phyloP scores from a whole-genome alignment of 1,284 basidiomycete genomes.

The Melampsora abietis-canadensis region DNA sequence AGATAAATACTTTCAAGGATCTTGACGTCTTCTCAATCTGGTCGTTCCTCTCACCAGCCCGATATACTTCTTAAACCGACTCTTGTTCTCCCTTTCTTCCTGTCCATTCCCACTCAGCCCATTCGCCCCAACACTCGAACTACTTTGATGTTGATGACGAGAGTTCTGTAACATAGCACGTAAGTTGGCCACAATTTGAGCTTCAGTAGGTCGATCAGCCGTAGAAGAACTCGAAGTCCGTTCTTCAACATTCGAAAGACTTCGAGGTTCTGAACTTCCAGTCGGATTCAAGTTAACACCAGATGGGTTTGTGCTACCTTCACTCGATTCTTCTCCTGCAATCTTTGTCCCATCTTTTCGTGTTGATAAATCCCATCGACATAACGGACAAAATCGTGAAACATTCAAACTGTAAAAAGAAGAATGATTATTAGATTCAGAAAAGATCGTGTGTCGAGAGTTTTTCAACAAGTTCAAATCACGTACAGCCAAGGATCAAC shows the following conservation, averaged over 20 bases:
- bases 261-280: not conserved
- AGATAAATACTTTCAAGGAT: too few species aligned
- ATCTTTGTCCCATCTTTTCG: slow-evolving; percentile 42
- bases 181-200: slow-evolving; percentile 32
- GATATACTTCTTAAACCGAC: too few species aligned
- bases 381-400: slow-evolving; percentile 84
- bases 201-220: slow-evolving; percentile 4
- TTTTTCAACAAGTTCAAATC: not conserved
- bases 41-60: too few species aligned
- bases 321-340: not conserved
- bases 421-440: not conserved
- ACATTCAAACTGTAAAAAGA: slow-evolving; percentile 58
- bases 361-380: slow-evolving; percentile 58
- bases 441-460: not conserved
- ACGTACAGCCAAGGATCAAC: slow-evolving; percentile 71
- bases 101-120: too few species aligned
- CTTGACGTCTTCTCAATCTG: too few species aligned
- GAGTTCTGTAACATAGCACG: slow-evolving; percentile 29
- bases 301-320: not conserved
- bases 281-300: not conserved
- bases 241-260: not conserved
- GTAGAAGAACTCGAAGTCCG: not conserved
- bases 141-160: not conserved
- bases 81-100: too few species aligned
- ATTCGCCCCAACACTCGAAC: too few species aligned